Conservation (phyloP, 495 filamentous ascomycete species). For the Penicillium samsonianum region DNA sequence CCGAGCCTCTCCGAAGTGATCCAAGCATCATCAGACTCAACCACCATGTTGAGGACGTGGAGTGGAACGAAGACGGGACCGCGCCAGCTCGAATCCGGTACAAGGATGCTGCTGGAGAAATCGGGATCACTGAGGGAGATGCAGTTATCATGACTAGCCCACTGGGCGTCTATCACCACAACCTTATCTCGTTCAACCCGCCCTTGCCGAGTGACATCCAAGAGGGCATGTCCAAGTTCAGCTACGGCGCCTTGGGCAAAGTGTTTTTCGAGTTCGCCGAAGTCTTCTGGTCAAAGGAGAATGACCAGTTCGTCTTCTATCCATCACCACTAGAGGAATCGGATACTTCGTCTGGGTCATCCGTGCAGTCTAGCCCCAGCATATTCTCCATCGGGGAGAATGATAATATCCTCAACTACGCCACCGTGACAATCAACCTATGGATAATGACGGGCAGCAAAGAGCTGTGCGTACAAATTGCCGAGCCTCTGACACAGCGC, state of each 20-base stretch:
- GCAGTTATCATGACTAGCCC: constrained; percentile 28
- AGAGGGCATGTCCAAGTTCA: constrained; percentile 21
- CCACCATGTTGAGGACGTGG: constrained; percentile 22
- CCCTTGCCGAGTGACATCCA: constrained; percentile 31
- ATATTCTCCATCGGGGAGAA: constrained; percentile 19
- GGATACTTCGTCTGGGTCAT: constrained; percentile 15
- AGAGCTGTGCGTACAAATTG: constrained; percentile 31
- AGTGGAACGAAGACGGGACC: constrained; percentile 22
- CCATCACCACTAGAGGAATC: constrained; percentile 24
- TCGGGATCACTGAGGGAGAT: constrained; percentile 14
- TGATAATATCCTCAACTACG: constrained; percentile 30
- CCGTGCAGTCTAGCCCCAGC: constrained; percentile 18
- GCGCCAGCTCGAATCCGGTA: constrained; percentile 16
- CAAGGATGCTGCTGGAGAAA: constrained; percentile 18
- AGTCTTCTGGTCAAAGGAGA: constrained; percentile 30
- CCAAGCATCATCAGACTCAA: constrained; percentile 22
- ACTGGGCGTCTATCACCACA: constrained; percentile 27
- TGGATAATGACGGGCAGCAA: constrained; percentile 29
- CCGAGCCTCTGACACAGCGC: constrained; percentile 29
- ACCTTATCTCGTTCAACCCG: constrained; percentile 26
- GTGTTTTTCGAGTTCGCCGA: constrained; percentile 32
- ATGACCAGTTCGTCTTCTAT: constrained; percentile 31
- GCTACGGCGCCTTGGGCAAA: constrained; percentile 30
- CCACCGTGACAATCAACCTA: constrained; percentile 30
- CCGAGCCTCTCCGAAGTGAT: constrained; percentile 15